Conservation (phyloP, 2,329 filamentous ascomycete species). For the Hymenoscyphus fraxineus region DNA sequence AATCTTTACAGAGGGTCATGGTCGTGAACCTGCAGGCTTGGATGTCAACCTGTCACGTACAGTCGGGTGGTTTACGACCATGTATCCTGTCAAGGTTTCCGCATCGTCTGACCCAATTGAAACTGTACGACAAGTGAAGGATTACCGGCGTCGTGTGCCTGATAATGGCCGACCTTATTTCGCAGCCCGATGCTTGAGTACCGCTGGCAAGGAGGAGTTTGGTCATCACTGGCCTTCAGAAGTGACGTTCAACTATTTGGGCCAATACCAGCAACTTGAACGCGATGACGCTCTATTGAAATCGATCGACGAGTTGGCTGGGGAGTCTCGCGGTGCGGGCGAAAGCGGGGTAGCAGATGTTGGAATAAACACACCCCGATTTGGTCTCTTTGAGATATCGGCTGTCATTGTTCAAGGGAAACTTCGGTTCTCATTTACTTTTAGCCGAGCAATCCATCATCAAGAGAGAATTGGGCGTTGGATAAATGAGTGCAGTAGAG, state of each 20-base stretch:
- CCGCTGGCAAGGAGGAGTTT: slow-evolving; percentile 29
- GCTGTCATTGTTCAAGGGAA: slow-evolving; percentile 17
- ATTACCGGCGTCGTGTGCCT: slow-evolving; percentile 36
- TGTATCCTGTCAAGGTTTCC: slow-evolving; percentile 33
- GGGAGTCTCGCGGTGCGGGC: slow-evolving; percentile 13
- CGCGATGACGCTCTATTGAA: slow-evolving; percentile 35
- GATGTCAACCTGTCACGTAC: slow-evolving; percentile 38
- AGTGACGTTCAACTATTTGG: slow-evolving; percentile 48
- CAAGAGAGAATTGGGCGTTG: slow-evolving; percentile 18
- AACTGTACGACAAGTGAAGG: slow-evolving; percentile 34
- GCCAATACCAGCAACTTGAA: slow-evolving; percentile 44
- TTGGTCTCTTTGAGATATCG: slow-evolving; percentile 22
- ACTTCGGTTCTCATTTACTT: slow-evolving; percentile 22
- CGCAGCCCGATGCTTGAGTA: slow-evolving; percentile 35
- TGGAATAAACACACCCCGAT: slow-evolving; percentile 14
- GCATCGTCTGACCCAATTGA: slow-evolving; percentile 6
- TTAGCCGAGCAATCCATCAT: slow-evolving; percentile 18
- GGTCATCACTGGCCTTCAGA: slow-evolving; percentile 36
- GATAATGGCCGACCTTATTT: slow-evolving; percentile 40
- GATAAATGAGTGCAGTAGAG: slow-evolving; percentile 9
- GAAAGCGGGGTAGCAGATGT: slow-evolving; percentile 11
- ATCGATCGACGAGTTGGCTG: slow-evolving; percentile 17
- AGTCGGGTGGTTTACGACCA: slow-evolving; percentile 45
- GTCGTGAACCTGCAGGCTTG: slow-evolving; percentile 37
- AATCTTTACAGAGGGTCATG: slow-evolving; percentile 42